These are phyloP conservation scores for Malassezia japonica DNA, from an alignment of 1,284 basidiomycete genomes.

Conservation along the genomic window DNA sequence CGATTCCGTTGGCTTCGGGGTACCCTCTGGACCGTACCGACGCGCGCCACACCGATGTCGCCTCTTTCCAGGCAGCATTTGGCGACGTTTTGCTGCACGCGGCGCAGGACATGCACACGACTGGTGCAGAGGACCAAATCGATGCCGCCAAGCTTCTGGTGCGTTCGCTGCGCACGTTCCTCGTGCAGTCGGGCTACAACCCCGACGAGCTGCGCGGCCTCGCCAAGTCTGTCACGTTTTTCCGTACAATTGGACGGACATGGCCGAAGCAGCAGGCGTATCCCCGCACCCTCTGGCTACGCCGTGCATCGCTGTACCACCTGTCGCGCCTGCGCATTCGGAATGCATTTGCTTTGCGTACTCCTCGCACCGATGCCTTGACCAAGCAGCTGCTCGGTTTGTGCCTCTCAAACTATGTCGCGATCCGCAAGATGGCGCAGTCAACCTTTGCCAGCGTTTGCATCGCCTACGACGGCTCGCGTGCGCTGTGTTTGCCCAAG, in stretches of 20 bases:
- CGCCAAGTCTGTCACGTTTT: conserved; percentile 29
- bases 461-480: conserved; percentile 72
- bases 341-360: conserved; percentile 68
- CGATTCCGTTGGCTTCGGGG: conserved; percentile 53
- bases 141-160: conserved; percentile 64
- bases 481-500: conserved; percentile 61
- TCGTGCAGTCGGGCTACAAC: conserved; percentile 40
- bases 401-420: conserved; percentile 54
- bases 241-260: conserved; percentile 51
- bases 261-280: conserved; percentile 66
- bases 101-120: conserved; percentile 53
- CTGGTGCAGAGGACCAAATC: conserved; percentile 74
- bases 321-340: conserved; percentile 62
- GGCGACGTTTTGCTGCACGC: conserved; percentile 65
- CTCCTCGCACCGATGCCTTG: conserved; percentile 68
- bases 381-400: conserved; percentile 70
- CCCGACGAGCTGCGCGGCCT: conserved; percentile 44
- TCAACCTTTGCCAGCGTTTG: conserved; percentile 61
- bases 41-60: conserved; percentile 61
- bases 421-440: conserved; percentile 60
- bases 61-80: conserved; percentile 59
- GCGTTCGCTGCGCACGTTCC: conserved; percentile 37
- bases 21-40: conserved; percentile 61
- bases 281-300: conserved; percentile 65
- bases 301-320: conserved; percentile 62